Base-by-base conservation (phyloP, 208 protist genomes). In the Eutreptiella sp. region DNA sequence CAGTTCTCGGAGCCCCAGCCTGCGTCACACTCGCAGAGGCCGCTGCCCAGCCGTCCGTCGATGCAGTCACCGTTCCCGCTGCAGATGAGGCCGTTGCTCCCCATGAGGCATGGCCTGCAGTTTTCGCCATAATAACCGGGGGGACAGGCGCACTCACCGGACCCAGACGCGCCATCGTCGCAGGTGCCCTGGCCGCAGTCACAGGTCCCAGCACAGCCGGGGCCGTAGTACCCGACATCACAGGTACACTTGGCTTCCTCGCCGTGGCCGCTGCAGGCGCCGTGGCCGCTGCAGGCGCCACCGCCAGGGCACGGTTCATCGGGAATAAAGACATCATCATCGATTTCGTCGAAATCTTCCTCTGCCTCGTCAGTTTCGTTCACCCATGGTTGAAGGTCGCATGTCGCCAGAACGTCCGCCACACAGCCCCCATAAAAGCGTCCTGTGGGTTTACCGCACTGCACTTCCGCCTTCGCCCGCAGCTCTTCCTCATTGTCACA, bases 271-370 rank as follows among this genome's bases (percentile, higher is more conserved):
- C 23, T 33, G 34, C 43, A 63, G 48, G 14, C 7, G 7, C 58
- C 43, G 32, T 64, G 16, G 9, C 58, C 43, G 43, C 48, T 58
- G 53, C 61, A 67, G 14, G 21, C 14, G 53, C 7, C 27, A 60
- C 9, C 9, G 24, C 58, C 61, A 5, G 58, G 57, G 42, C 53
- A 67, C 42, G n/a, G n/a, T n/a, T n/a, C n/a, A n/a, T n/a, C n/a
- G n/a, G n/a, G n/a, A n/a, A n/a, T n/a, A n/a, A n/a, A n/a, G n/a
- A n/a, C n/a, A n/a, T n/a, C n/a, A n/a, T n/a, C n/a, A n/a, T n/a
- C n/a, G n/a, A n/a, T n/a, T n/a, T n/a, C n/a, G n/a, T n/a, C n/a
- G n/a, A n/a, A n/a, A n/a, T n/a, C n/a, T n/a, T n/a, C n/a, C n/a
- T n/a, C n/a, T n/a, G n/a, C n/a, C n/a, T n/a, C n/a, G n/a, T n/a